Percentiles rank a stretch among this genome's conserved stretches.
These are phyloP conservation scores for Solanum medicagineum DNA, from an alignment of 257 asterid genomes.

Conservation along the genomic window DNA sequence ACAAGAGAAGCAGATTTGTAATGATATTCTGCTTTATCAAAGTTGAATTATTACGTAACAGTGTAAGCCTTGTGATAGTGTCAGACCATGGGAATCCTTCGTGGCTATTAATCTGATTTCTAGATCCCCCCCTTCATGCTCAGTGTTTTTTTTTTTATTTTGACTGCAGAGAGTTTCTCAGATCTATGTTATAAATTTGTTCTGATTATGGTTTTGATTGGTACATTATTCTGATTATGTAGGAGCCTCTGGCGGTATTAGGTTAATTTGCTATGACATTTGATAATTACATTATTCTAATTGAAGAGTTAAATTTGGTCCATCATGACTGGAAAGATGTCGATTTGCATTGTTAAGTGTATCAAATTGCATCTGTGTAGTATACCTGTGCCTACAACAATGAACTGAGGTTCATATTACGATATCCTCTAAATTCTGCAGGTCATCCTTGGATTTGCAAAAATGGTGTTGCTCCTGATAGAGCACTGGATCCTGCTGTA, in stretches of 20 bases:
- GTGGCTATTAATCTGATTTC: not conserved
- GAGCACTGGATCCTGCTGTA: slow-evolving; percentile 18
- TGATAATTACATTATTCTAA: not conserved
- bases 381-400: not conserved
- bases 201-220: not conserved
- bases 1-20: not conserved
- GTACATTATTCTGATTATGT: not conserved
- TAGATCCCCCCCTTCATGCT: not conserved
- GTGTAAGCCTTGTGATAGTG: not conserved
- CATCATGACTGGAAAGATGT: not conserved
- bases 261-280: not conserved
- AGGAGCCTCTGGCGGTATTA: not conserved
- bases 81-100: not conserved
- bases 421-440: not conserved
- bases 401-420: not conserved
- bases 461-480: slow-evolving; percentile 12
- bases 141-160: not conserved
- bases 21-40: not conserved
- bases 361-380: not conserved
- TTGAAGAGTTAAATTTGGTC: not conserved
- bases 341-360: not conserved
- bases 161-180: not conserved
- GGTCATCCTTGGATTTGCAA: slow-evolving; percentile 24
- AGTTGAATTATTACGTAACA: not conserved
- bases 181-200: not conserved